Evolutionary conservation across 805 yeast genomes (phyloP).

Genomic region (Ogataea kodamae): DNA sequence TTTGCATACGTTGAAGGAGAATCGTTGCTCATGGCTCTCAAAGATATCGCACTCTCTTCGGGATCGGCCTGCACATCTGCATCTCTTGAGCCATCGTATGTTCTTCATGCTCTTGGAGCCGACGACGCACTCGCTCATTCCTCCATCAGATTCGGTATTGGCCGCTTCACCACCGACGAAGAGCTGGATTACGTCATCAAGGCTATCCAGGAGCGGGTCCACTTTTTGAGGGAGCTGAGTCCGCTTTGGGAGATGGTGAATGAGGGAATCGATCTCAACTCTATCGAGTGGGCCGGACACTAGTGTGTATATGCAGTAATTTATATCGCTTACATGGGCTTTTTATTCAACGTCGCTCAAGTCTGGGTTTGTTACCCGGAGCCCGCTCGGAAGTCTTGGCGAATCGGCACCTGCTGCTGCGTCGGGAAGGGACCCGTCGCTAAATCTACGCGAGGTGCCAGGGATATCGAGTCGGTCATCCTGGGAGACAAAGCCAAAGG

Average conservation of each 20-base stretch:
- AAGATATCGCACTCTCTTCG: slow-evolving; percentile 92
- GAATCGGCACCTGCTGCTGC: slow-evolving; percentile 27
- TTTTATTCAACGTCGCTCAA: slow-evolving; percentile 20
- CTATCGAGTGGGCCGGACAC: slow-evolving; percentile 98
- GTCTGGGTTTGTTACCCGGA: slow-evolving; percentile 35
- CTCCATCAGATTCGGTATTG: slow-evolving; percentile 95
- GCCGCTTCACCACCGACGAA: slow-evolving; percentile 94
- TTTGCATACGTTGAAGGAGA: slow-evolving; percentile 98
- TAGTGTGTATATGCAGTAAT: slow-evolving; percentile 33
- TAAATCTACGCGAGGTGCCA: slow-evolving; percentile 32
- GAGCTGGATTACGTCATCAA: slow-evolving; percentile 91
- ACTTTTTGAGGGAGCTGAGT: slow-evolving; percentile 83
- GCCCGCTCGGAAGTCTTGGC: slow-evolving; percentile 19
- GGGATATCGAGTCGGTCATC: slow-evolving; percentile 23
- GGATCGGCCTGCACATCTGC: slow-evolving; percentile 99
- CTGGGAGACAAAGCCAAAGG: slow-evolving; percentile 23
- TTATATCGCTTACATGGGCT: too few relatives aligned
- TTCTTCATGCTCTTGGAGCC: slow-evolving; percentile 93
- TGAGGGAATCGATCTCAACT: slow-evolving; percentile 91
- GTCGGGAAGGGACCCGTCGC: slow-evolving; percentile 35
- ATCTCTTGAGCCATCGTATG: slow-evolving; percentile 95
- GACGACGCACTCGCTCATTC: slow-evolving; percentile 98
- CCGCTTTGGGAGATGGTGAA: slow-evolving; percentile 99
- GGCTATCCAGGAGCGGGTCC: slow-evolving; percentile 86
- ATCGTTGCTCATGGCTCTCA: slow-evolving; percentile 93